These are phyloP conservation scores for Salix viminalis DNA, from an alignment of 345 rosid genomes.

Conservation along the genomic window DNA sequence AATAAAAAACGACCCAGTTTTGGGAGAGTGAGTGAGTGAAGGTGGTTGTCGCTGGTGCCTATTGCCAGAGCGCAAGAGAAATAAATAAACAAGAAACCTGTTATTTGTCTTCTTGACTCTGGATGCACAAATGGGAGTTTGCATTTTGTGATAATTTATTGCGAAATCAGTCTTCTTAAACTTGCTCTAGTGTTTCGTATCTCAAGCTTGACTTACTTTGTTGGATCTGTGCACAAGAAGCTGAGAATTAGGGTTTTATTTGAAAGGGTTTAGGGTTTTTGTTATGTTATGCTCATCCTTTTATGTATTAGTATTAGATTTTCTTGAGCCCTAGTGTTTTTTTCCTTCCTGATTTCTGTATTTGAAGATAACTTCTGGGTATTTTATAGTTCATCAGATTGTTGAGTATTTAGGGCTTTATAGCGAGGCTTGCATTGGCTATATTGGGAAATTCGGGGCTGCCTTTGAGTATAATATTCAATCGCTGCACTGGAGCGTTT, in stretches of 20 bases:
- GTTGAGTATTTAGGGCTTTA: slow-evolving; percentile 3
- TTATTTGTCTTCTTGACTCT: not conserved
- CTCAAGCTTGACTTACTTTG: slow-evolving; percentile 8
- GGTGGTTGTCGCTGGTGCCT: slow-evolving; percentile 11
- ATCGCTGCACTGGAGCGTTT: slow-evolving; percentile 45
- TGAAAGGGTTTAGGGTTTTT: not conserved
- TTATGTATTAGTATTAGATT: not conserved
- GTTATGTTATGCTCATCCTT: not conserved
- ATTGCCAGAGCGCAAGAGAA: not conserved
- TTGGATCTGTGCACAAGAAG: slow-evolving; percentile 11
- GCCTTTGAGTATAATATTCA: slow-evolving; percentile 3
- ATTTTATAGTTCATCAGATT: not conserved
- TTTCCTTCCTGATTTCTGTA: not conserved
- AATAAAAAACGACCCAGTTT: too few relatives aligned
- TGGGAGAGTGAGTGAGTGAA: slow-evolving; percentile 3
- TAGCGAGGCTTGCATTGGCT: slow-evolving; percentile 3
- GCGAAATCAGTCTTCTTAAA: slow-evolving; percentile 7
- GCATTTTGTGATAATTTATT: slow-evolving; percentile 8
- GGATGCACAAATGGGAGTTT: not conserved
- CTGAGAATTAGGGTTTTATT: slow-evolving; percentile 28
- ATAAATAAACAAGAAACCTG: slow-evolving; percentile 4
- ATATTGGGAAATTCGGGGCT: not conserved
- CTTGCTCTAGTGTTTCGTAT: not conserved
- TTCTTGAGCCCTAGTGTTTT: not conserved
- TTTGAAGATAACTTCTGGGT: slow-evolving; percentile 6